Evolutionary conservation across 2,329 filamentous ascomycete genomes (phyloP), one percentile per base, ranked within the genome.

Genomic region (Colletotrichum euphorbiae): DNA sequence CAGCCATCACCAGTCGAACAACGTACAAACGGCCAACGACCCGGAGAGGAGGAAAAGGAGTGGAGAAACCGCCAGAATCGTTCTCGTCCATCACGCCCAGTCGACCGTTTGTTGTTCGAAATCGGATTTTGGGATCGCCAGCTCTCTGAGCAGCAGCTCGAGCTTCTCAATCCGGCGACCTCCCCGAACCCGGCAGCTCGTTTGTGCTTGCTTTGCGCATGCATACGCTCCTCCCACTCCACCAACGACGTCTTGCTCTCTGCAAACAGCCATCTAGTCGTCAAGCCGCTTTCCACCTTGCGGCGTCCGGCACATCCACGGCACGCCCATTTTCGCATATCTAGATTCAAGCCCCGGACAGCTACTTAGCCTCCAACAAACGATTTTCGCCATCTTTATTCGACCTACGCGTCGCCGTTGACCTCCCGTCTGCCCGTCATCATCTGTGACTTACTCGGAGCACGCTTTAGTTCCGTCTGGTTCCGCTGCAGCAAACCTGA

Each of bases 31-130:
- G 33, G 33, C 42, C 50, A 48, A 45, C n/a, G 11, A 45, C 24
- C 40, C 31, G 31, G 54, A 59, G 54, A 68, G 65, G 61, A 31
- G 61, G 65, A n/a, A 60, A 68, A 59, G 61, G 60, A 59, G 65
- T 46, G 40, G n/a, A 8, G n/a, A 12, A 48, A 40, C 38, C 21
- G 60, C 42, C 42, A 33, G 31, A 17, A 50, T 42, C 33, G 36
- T 36, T 31, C 17, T 52, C n/a, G 19, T 55, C 61, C 13, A 43
- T 21, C 11, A 31, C 46, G 21, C 15, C n/a, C 24, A 52, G 40
- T 40, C 38, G 46, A 31, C 46, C 38, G 61, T 68, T 43, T 48
- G 40, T 42, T 57, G 33, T 54, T 19, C 12, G 36, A 38, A 48
- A 36, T 17, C 54, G 33, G 54, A 54, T 55, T 28, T 31, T 48